Conservation (phyloP, 192 early-diverging fungal species). For the Backusella luteola region DNA sequence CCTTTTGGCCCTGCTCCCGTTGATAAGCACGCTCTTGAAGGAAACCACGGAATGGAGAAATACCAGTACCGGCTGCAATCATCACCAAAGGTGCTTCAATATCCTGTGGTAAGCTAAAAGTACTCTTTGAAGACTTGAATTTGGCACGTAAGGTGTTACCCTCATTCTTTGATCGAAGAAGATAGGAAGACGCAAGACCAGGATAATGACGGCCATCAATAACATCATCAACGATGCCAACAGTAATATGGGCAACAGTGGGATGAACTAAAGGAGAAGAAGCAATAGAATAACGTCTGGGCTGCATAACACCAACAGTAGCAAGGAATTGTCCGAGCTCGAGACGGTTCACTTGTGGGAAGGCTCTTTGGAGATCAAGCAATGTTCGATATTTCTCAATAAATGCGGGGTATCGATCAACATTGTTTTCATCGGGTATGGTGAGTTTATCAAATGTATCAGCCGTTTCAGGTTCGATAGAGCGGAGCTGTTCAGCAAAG, state of each 20-base stretch:
- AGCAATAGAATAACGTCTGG: conserved; percentile 87
- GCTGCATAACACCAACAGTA: conserved; percentile 51
- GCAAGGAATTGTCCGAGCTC: conserved; percentile 43
- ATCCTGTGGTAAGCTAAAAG: conserved; percentile 65
- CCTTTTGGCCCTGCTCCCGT: background rate
- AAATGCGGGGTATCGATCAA: conserved; percentile 40
- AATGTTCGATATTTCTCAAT: conserved; percentile 43
- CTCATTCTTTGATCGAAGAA: background rate
- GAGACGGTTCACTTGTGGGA: conserved; percentile 37
- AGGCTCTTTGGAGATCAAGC: conserved; percentile 43
- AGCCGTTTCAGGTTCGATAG: conserved; percentile 34
- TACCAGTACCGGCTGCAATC: conserved; percentile 91
- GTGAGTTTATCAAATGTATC: conserved; percentile 28
- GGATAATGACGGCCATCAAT: conserved; percentile 25
- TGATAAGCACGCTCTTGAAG: conserved; percentile 43
- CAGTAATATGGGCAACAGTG: conserved; percentile 19
- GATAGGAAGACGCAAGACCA: conserved; percentile 35
- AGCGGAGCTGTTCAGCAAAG: conserved; percentile 37
- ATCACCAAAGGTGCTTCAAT: conserved; percentile 70
- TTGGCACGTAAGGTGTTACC: conserved; percentile 14
- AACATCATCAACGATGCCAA: conserved; percentile 36
- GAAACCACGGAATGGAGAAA: conserved; percentile 91
- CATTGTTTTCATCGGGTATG: conserved; percentile 30
- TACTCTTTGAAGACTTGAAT: conserved; percentile 33
- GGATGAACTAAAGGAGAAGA: conserved; percentile 55